Evolutionary conservation across 2,329 filamentous ascomycete species (phyloP).

Genomic region (Nakataea oryzae): DNA sequence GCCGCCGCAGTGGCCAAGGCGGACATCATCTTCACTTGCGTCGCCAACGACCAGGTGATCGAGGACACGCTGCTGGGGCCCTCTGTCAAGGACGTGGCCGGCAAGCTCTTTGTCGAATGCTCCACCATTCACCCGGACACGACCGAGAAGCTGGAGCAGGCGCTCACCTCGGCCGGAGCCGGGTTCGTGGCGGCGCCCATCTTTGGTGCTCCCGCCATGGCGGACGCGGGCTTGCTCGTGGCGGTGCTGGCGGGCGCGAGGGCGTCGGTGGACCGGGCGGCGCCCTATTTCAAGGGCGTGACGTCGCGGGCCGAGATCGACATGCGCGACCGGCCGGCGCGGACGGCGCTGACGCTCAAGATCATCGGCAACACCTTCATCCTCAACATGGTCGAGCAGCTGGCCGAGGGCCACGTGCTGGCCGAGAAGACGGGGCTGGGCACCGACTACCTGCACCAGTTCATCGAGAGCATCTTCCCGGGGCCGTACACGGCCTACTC

Average conservation of each 20-base stretch:
- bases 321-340: conserved; percentile 56
- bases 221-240: conserved; percentile 60
- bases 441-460: conserved; percentile 55
- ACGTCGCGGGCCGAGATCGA: conserved; percentile 61
- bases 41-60: conserved; percentile 69
- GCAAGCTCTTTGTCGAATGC: conserved; percentile 78
- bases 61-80: conserved; percentile 38
- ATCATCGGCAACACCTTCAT: conserved; percentile 82
- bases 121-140: conserved; percentile 82
- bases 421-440: conserved; percentile 76
- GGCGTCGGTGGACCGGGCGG: conserved; percentile 49
- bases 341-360: conserved; percentile 63
- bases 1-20: conserved; percentile 55
- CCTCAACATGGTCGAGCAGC: conserved; percentile 68
- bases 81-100: conserved; percentile 40
- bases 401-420: conserved; percentile 68
- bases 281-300: conserved; percentile 63
- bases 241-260: conserved; percentile 61
- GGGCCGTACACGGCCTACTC: conserved; percentile 68
- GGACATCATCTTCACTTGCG: conserved; percentile 73
- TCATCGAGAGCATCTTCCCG: conserved; percentile 64
- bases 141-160: conserved; percentile 53
- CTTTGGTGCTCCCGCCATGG: conserved; percentile 62
- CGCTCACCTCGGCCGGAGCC: conserved; percentile 47
- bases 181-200: conserved; percentile 64